Base-by-base conservation (phyloP, 371 early-diverging fungal genomes). In the Zychaea mexicana region DNA sequence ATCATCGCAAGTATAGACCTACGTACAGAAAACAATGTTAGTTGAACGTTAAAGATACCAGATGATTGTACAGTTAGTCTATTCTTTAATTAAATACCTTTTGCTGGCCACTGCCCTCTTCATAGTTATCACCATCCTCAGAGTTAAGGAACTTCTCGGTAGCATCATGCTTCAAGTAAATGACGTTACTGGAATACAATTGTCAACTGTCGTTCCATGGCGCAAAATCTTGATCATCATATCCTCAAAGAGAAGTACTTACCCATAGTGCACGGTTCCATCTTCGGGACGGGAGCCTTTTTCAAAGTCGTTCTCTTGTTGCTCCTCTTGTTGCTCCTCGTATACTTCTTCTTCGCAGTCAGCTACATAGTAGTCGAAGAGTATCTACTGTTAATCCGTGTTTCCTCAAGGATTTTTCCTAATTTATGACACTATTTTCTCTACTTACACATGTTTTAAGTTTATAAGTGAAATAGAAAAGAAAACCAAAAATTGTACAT, bases 81-180 rank as follows among this genome's bases (percentile, higher is more conserved):
- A 24, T 21, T 5, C 38, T 12, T 24, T n/a, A n/a, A n/a, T n/a
- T n/a, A n/a, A n/a, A n/a, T 65, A 70, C 68, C 52, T 70, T 67
- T 68, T 85, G 82, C 71, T 89, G 87, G 32, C 68, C 67, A 55
- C 85, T 85, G 31, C 88, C 87, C 24, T 70, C 52, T 52, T 73
- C 65, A 21, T 86, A 80, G 42, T 62, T 60, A n/a, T 54, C 36
- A 26, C 59, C 60, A 21, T 64, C 67, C 10, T 36, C 61, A 21
- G 83, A 79, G 30, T 76, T 72, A 59, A 89, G 68, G 68, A 72
- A 84, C 52, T 85, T 79, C 13, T 80, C 82, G 3, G 88, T 86
- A 56, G 76, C 76, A 58, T 73, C 75, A 62, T 88, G 88, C 69
- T 87, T 85, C 15, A 88, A 70, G 57, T 79, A 74, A 36, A 87